Percentiles rank a stretch among this genome's conserved stretches.
phyloP scores from a whole-genome alignment of 257 asterid genomes.

The Orobanche coerulescens region DNA sequence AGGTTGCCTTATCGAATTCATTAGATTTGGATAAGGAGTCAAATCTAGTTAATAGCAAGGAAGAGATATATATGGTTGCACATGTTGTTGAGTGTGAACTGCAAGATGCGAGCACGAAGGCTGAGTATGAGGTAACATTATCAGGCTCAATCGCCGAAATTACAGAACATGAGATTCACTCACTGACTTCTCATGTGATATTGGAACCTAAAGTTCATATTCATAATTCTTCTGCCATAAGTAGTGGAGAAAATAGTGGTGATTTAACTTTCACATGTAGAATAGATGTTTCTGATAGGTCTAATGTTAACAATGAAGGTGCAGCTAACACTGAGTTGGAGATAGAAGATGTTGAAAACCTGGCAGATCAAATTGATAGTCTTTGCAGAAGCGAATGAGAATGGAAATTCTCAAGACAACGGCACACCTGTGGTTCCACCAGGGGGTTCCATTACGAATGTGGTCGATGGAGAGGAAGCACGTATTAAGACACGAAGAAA shows the following conservation, averaged over 20 bases:
- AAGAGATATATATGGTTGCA: slow-evolving; percentile 15
- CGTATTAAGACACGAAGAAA: slow-evolving; percentile 23
- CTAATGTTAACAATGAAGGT: slow-evolving; percentile 22
- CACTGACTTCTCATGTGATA: slow-evolving; percentile 28
- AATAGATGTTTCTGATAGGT: slow-evolving; percentile 28
- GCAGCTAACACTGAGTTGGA: slow-evolving; percentile 23
- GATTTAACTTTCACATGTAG: slow-evolving; percentile 25
- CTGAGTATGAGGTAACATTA: slow-evolving; percentile 18
- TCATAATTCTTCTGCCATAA: slow-evolving; percentile 21
- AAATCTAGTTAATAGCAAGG: slow-evolving; percentile 7
- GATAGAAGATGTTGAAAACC: slow-evolving; percentile 24
- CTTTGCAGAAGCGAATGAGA: too few relatives aligned
- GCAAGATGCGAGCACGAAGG: slow-evolving; percentile 18
- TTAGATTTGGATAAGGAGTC: background rate
- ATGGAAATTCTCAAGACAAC: slow-evolving; percentile 29
- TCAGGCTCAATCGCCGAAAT: slow-evolving; percentile 18
- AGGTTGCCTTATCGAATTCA: slow-evolving; percentile 20
- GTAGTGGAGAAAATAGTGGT: slow-evolving; percentile 25
- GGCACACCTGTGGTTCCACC: slow-evolving; percentile 27
- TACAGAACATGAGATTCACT: slow-evolving; percentile 13
- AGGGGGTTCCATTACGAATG: slow-evolving; percentile 35
- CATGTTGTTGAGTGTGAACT: slow-evolving; percentile 21
- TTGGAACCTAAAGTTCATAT: slow-evolving; percentile 28
- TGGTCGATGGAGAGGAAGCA: slow-evolving; percentile 28
- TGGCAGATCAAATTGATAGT: too few relatives aligned